Evolutionary conservation across 2,329 filamentous ascomycete genomes (phyloP).

Genomic region (Neurospora crassa): DNA sequence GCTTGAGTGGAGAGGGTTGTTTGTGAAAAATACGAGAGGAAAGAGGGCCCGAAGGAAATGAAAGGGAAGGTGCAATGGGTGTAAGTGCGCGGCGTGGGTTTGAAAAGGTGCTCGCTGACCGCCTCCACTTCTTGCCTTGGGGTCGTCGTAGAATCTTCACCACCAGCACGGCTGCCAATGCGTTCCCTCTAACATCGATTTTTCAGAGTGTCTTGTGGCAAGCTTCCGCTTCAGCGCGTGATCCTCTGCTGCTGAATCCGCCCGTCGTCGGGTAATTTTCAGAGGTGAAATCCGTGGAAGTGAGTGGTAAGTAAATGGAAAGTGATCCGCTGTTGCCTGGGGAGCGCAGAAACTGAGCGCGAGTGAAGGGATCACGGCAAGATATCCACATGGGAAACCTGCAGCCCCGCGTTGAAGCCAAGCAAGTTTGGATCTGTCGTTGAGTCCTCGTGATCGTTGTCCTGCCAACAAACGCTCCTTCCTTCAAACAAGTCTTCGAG

Average conservation of each 20-base stretch:
- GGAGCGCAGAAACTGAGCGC: background rate
- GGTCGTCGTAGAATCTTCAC: conserved; percentile 2
- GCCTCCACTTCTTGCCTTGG: background rate
- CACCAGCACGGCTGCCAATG: conserved; percentile 3
- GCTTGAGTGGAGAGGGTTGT: background rate
- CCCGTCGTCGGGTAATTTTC: background rate
- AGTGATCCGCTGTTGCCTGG: background rate
- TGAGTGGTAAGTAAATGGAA: background rate
- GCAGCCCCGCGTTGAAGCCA: background rate
- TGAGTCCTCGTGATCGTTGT: background rate
- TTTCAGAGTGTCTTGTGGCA: background rate
- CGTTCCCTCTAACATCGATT: background rate
- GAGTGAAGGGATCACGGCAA: background rate
- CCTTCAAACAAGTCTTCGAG: background rate
- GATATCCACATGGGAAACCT: background rate
- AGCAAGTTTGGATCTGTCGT: background rate
- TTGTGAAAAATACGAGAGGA: background rate
- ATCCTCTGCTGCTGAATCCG: background rate
- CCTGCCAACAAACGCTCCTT: background rate
- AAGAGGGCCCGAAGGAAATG: background rate
- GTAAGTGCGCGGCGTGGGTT: background rate
- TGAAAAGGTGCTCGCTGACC: background rate
- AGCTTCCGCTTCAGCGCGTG: background rate
- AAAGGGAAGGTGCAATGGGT: background rate
- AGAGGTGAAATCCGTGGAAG: background rate